Conservation (phyloP, 2,329 filamentous ascomycete species). For the Endoconidiophora polonica region DNA sequence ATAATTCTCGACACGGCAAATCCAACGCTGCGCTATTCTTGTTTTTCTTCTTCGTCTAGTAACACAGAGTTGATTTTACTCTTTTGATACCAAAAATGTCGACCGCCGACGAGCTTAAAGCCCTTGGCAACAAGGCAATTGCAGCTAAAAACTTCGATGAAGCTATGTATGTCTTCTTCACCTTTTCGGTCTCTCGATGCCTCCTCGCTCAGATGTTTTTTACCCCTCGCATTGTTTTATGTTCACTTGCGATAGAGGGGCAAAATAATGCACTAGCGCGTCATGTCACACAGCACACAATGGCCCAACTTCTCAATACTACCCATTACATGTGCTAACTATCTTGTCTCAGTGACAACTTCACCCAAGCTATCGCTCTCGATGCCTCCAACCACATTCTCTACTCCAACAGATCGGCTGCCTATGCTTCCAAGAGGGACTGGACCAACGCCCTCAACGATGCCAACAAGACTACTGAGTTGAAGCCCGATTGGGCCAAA, state of each 20-base stretch:
- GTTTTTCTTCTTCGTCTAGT: background rate
- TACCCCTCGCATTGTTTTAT: background rate
- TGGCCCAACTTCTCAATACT: no score
- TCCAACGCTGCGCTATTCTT: background rate
- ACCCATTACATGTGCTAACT: no score
- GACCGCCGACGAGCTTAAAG: slow-evolving; percentile 69
- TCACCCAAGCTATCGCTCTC: slow-evolving; percentile 78
- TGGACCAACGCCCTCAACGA: slow-evolving; percentile 74
- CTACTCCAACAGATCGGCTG: slow-evolving; percentile 89
- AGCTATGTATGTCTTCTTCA: slow-evolving; percentile 58
- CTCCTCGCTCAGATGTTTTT: background rate
- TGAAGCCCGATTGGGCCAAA: slow-evolving; percentile 97
- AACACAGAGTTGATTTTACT: background rate
- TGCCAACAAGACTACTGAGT: slow-evolving; percentile 79
- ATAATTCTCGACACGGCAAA: no score
- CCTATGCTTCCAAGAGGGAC: slow-evolving; percentile 75
- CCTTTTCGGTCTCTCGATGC: background rate
- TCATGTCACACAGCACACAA: no score
- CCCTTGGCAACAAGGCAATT: slow-evolving; percentile 96
- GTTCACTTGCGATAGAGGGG: no score
- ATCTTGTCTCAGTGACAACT: slow-evolving; percentile 54
- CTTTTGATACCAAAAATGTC: slow-evolving; percentile 27
- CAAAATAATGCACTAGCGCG: no score
- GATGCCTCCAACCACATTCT: slow-evolving; percentile 88
- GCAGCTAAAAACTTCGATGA: slow-evolving; percentile 92